phyloP scores from a whole-genome alignment of 768 basidiomycete species.

The Boletus eberwhitei region DNA sequence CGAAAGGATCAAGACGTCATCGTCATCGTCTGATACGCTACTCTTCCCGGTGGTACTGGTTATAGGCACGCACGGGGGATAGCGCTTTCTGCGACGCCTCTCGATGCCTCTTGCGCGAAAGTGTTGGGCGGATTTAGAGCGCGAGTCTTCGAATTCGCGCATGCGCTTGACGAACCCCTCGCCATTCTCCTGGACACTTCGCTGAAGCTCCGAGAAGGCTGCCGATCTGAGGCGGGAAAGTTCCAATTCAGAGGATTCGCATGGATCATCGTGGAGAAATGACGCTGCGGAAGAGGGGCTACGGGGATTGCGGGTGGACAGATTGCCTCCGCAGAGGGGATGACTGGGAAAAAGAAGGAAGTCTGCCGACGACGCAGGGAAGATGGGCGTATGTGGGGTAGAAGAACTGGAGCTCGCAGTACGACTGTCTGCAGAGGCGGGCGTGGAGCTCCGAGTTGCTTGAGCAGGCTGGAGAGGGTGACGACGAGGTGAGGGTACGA shows the following conservation, averaged over 20 bases:
- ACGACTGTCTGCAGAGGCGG: constrained; percentile 28
- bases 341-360: constrained; percentile 43
- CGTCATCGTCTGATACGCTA: constrained; percentile 38
- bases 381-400: constrained; percentile 33
- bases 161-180: constrained; percentile 69
- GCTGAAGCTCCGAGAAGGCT: constrained; percentile 64
- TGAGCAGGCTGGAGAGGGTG: constrained; percentile 13
- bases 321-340: constrained; percentile 5
- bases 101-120: constrained; percentile 39
- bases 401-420: constrained; percentile 25
- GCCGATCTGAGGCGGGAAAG: constrained; percentile 51
- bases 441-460: constrained; percentile 30
- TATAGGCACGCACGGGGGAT: constrained; percentile 24
- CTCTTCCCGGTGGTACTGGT: constrained; percentile 16
- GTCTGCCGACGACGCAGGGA: constrained; percentile 49
- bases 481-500: constrained; percentile 2
- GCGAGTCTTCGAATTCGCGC: constrained; percentile 64
- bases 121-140: constrained; percentile 40
- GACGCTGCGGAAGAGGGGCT: constrained; percentile 24
- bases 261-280: constrained; percentile 18
- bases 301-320: constrained; percentile 9
- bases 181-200: constrained; percentile 59
- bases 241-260: constrained; percentile 26
- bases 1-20: constrained; percentile 56
- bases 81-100: constrained; percentile 42